These are phyloP conservation scores for Melaleuca alternifolia DNA, from an alignment of 345 rosid species.

Conservation along the genomic window DNA sequence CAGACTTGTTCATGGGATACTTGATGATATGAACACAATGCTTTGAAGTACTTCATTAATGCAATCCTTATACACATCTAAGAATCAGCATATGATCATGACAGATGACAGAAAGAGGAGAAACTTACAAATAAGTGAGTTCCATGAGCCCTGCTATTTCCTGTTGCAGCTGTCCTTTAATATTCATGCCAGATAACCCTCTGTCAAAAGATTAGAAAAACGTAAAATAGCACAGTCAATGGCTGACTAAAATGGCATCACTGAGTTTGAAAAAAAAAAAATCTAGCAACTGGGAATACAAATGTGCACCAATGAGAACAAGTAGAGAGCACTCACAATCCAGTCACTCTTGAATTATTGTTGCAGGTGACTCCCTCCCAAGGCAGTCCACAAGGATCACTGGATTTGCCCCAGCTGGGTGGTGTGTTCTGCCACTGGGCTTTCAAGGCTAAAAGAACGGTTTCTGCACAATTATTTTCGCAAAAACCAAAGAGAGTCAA, in stretches of 20 bases:
- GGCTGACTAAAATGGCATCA: neutral
- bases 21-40: neutral
- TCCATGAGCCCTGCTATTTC: slow-evolving; percentile 77
- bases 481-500: neutral
- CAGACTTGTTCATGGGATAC: neutral
- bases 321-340: slow-evolving; percentile 40
- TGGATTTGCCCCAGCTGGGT: slow-evolving; percentile 54
- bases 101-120: neutral
- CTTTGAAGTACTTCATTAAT: neutral
- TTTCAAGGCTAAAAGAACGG: slow-evolving; percentile 66
- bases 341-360: slow-evolving; percentile 54
- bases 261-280: too few species aligned
- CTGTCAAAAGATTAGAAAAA: slow-evolving; percentile 17
- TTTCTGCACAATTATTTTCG: slow-evolving; percentile 26
- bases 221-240: neutral
- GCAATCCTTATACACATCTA: neutral
- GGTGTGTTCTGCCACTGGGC: slow-evolving; percentile 69
- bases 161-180: slow-evolving; percentile 65
- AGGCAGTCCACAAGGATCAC: slow-evolving; percentile 74
- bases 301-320: neutral
- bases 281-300: neutral
- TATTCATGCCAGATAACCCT: slow-evolving; percentile 70
- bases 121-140: slow-evolving; percentile 75
- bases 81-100: neutral
- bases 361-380: slow-evolving; percentile 90